These are phyloP conservation scores for Millerago galiae DNA, from an alignment of 805 yeast species.

Conservation along the genomic window DNA sequence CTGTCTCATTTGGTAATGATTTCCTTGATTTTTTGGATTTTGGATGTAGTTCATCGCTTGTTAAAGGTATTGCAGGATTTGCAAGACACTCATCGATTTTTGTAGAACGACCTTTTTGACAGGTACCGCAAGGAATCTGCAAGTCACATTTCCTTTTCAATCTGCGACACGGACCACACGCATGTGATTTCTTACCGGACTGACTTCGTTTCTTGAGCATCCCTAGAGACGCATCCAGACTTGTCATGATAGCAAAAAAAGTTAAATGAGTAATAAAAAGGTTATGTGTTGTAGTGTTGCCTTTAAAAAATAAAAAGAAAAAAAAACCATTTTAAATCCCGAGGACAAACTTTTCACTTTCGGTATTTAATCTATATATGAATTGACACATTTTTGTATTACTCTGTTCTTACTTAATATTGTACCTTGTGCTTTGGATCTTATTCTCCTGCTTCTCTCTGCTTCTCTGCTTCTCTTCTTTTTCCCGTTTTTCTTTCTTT, in stretches of 20 bases:
- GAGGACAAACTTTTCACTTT: too few relatives aligned
- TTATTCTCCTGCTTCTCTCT: too few relatives aligned
- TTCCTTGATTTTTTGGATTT: conserved; percentile 14
- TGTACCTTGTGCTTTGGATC: too few relatives aligned
- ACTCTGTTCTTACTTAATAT: too few relatives aligned
- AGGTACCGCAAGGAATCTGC: conserved; percentile 23
- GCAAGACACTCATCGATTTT: conserved; percentile 22
- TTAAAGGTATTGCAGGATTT: conserved; percentile 21
- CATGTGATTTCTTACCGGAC: conserved; percentile 21
- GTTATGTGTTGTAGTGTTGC: too few relatives aligned
- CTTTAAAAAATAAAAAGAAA: neutral
- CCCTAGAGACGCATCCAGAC: too few relatives aligned
- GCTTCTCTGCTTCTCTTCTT: too few relatives aligned
- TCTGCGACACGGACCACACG: conserved; percentile 26
- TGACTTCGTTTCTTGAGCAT: too few relatives aligned
- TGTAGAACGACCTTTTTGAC: conserved; percentile 20
- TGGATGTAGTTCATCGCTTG: conserved; percentile 7
- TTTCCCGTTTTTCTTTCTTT: too few relatives aligned
- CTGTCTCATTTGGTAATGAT: neutral
- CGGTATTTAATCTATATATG: too few relatives aligned
- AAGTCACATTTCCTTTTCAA: conserved; percentile 24
- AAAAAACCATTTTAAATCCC: too few relatives aligned
- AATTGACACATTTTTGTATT: neutral
- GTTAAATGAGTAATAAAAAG: too few relatives aligned
- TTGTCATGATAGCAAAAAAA: neutral